Percentiles rank a stretch among this genome's conserved stretches.
phyloP scores from a whole-genome alignment of 2,329 filamentous ascomycete genomes.

The Chalaropsis thielavioides region DNA sequence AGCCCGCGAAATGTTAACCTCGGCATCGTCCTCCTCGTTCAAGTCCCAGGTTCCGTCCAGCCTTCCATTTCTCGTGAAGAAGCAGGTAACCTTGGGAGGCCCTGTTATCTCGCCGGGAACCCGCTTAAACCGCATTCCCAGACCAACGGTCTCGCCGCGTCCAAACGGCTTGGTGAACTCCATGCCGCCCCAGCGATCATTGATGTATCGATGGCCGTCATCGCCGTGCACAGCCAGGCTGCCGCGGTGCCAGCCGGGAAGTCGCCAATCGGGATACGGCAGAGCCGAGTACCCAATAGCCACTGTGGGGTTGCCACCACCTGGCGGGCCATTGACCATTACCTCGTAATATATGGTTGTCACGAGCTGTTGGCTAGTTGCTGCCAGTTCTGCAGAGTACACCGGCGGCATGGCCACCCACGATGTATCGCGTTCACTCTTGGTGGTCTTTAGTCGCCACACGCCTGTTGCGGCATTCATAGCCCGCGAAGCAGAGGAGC shows the following conservation, averaged over 20 bases:
- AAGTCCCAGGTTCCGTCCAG: slow-evolving; percentile 52
- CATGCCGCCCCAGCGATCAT: slow-evolving; percentile 59
- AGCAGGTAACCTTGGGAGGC: slow-evolving; percentile 40
- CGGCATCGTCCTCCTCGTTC: slow-evolving; percentile 56
- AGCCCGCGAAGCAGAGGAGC: slow-evolving; percentile 31
- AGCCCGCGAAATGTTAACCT: slow-evolving; percentile 44
- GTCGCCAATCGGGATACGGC: slow-evolving; percentile 62
- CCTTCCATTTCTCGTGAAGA: slow-evolving; percentile 55
- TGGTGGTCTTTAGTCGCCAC: slow-evolving; percentile 34
- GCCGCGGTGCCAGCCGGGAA: slow-evolving; percentile 69
- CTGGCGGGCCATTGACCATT: slow-evolving; percentile 34
- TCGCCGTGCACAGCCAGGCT: slow-evolving; percentile 66
- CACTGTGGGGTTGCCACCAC: slow-evolving; percentile 26
- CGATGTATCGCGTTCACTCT: slow-evolving; percentile 42
- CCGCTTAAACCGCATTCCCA: slow-evolving; percentile 50
- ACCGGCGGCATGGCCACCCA: slow-evolving; percentile 55
- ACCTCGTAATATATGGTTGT: slow-evolving; percentile 57
- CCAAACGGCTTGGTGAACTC: slow-evolving; percentile 51
- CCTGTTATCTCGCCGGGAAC: slow-evolving; percentile 25
- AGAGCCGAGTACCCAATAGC: slow-evolving; percentile 57
- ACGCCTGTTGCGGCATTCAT: slow-evolving; percentile 30
- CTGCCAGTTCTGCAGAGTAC: slow-evolving; percentile 41
- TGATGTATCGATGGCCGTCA: slow-evolving; percentile 62
- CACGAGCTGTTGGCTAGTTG: slow-evolving; percentile 16
- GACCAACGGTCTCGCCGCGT: slow-evolving; percentile 51